Percentiles rank a stretch among this genome's conserved stretches.
These are phyloP conservation scores for Tetrapisispora namnaoensis DNA, from an alignment of 805 yeast species.

Conservation along the genomic window DNA sequence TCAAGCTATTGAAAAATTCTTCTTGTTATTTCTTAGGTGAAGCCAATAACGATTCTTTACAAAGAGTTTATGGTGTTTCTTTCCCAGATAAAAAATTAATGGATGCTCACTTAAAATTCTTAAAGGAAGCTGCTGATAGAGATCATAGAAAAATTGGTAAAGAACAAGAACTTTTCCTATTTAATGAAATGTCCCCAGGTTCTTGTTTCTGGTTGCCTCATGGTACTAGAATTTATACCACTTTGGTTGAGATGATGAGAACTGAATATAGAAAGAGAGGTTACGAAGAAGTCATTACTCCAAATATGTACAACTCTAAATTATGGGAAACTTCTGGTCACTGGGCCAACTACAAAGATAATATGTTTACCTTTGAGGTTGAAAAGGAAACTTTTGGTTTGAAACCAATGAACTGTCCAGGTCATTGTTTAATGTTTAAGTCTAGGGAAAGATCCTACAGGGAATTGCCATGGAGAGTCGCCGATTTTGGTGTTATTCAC, in stretches of 20 bases:
- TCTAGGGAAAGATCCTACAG: conserved; percentile 70
- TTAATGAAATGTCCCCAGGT: conserved; percentile 97
- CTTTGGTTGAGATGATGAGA: conserved; percentile 70
- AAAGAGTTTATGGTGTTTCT: conserved; percentile 94
- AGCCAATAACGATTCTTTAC: conserved; percentile 83
- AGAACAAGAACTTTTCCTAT: conserved; percentile 91
- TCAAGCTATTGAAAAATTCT: conserved; percentile 90
- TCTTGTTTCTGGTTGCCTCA: conserved; percentile 98
- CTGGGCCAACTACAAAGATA: conserved; percentile 95
- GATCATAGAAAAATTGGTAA: conserved; percentile 94
- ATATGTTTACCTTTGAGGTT: conserved; percentile 93
- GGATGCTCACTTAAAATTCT: conserved; percentile 89
- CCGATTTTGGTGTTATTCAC: conserved; percentile 88
- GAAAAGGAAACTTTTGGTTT: conserved; percentile 93
- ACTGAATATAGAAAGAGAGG: conserved; percentile 86
- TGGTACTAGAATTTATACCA: conserved; percentile 94
- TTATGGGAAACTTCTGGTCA: conserved; percentile 99
- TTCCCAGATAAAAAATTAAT: conserved; percentile 96
- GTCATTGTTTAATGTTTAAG: conserved; percentile 79
- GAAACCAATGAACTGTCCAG: conserved; percentile 95
- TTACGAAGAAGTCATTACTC: conserved; percentile 96
- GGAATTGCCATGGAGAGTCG: conserved; percentile 75
- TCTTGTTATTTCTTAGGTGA: conserved; percentile 95
- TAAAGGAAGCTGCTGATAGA: conserved; percentile 92
- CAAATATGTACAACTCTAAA: conserved; percentile 96